Evolutionary conservation across 2,329 filamentous ascomycete species (phyloP).

Genomic region (Setomelanomma holmii): DNA sequence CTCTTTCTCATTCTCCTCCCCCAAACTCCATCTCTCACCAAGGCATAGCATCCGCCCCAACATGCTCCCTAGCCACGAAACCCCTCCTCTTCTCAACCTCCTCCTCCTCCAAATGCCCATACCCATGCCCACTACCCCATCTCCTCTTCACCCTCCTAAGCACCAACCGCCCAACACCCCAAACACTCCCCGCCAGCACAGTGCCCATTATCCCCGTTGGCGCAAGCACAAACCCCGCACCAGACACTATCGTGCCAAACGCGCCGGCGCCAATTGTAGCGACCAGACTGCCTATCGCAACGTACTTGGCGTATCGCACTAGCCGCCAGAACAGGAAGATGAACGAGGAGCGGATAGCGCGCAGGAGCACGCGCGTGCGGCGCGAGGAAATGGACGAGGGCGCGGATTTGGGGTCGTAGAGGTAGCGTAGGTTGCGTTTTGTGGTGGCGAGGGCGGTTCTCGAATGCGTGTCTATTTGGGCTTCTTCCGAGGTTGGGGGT

Average conservation of each 20-base stretch:
- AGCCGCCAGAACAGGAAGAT: constrained; percentile 54
- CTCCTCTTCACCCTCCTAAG: constrained; percentile 42
- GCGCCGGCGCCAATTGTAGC: constrained; percentile 49
- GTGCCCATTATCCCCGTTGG: constrained; percentile 51
- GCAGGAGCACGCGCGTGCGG: constrained; percentile 50
- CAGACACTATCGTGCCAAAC: constrained; percentile 46
- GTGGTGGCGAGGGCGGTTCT: constrained; percentile 36
- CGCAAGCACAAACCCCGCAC: constrained; percentile 52
- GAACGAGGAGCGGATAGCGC: constrained; percentile 46
- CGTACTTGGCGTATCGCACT: constrained; percentile 53
- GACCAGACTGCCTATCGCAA: constrained; percentile 49
- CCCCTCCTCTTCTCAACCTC: constrained; percentile 16
- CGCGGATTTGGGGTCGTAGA: constrained; percentile 44
- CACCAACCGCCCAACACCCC: constrained; percentile 50
- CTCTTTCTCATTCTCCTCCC: too few relatives aligned
- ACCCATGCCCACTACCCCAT: constrained; percentile 28
- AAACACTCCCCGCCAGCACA: constrained; percentile 46
- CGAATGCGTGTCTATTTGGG: constrained; percentile 29
- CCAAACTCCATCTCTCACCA: not conserved
- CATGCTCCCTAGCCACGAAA: constrained; percentile 12
- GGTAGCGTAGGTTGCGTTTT: constrained; percentile 45
- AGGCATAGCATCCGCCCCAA: not conserved
- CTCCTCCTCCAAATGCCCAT: constrained; percentile 26
- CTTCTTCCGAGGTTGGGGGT: constrained; percentile 9
- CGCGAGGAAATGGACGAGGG: constrained; percentile 38